phyloP scores from a whole-genome alignment of 2,329 filamentous ascomycete species.

The Fusarium xylarioides region DNA sequence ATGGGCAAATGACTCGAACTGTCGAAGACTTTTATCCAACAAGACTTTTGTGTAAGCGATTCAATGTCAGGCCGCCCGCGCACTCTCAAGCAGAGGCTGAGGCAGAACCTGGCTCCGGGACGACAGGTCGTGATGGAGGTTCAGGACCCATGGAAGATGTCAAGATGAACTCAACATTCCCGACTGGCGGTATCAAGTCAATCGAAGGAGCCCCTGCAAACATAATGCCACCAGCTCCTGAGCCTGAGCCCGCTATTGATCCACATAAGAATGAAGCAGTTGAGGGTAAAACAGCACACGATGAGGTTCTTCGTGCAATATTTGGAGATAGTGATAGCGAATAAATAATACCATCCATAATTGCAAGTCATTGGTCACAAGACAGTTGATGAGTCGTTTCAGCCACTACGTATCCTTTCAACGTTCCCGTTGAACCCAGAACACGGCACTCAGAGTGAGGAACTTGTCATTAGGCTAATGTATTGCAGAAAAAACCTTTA shows the following conservation, averaged over 20 bases:
- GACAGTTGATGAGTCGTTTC: not conserved
- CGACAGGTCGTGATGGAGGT: conserved; percentile 20
- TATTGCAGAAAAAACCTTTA: not conserved
- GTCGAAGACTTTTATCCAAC: conserved; percentile 79
- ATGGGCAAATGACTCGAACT: conserved; percentile 84
- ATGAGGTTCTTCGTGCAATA: conserved; percentile 88
- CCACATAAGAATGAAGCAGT: conserved; percentile 74
- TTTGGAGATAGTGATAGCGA: conserved; percentile 89
- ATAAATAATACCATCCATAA: conserved; percentile 22
- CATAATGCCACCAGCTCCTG: not conserved
- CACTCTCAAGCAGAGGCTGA: conserved; percentile 66
- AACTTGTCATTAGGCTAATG: not conserved
- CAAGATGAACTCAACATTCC: not conserved
- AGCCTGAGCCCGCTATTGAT: conserved; percentile 57
- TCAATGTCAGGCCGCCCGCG: conserved; percentile 82
- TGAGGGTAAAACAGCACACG: conserved; percentile 76
- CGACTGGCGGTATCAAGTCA: conserved; percentile 13
- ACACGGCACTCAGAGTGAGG: not conserved
- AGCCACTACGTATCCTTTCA: not conserved
- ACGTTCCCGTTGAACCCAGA: not conserved
- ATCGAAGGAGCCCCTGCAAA: conserved; percentile 21
- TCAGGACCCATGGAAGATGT: conserved; percentile 24
- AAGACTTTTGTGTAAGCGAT: conserved; percentile 89
- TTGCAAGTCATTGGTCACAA: not conserved
- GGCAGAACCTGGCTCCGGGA: conserved; percentile 42